These are phyloP conservation scores for Skeletonema potamos DNA, from an alignment of 108 stramenopile species.

Conservation along the genomic window DNA sequence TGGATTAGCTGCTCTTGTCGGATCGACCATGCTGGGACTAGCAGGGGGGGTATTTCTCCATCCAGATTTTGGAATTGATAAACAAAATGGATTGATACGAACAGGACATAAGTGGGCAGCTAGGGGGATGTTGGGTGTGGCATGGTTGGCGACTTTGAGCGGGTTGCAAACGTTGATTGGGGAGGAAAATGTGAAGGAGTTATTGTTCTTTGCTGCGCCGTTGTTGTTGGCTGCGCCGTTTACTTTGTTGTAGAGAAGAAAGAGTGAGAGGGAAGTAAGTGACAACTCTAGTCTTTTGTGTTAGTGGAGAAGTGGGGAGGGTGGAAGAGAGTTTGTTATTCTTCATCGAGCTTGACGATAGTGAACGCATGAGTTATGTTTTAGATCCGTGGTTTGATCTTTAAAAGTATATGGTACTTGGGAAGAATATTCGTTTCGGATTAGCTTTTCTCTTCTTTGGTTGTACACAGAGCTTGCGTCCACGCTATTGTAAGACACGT, in stretches of 20 bases:
- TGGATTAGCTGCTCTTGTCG: slow-evolving; percentile 51
- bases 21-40: slow-evolving; percentile 48
- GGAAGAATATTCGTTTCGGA: no score
- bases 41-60: slow-evolving; percentile 75
- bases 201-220: slow-evolving; percentile 60
- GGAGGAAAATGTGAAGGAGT: slow-evolving; percentile 36
- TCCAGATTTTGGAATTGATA: slow-evolving; percentile 83
- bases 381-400: no score
- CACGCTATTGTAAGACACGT: no score
- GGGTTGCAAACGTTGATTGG: slow-evolving; percentile 64
- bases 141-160: slow-evolving; percentile 63
- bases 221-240: slow-evolving; percentile 63
- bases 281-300: neutral
- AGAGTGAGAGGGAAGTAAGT: no score
- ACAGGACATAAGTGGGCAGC: slow-evolving; percentile 61
- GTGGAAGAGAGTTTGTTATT: no score
- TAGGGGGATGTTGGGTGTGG: slow-evolving; percentile 45
- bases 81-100: slow-evolving; percentile 71
- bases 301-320: neutral
- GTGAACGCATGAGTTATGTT: no score
- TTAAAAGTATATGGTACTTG: no score
- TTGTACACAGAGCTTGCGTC: no score
- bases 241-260: slow-evolving; percentile 48
- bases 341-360: no score
- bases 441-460: no score